Evolutionary conservation across 2,329 filamentous ascomycete species (phyloP), one percentile per base, ranked within the genome.

Genomic region (Aotearoamyces nothofagi): DNA sequence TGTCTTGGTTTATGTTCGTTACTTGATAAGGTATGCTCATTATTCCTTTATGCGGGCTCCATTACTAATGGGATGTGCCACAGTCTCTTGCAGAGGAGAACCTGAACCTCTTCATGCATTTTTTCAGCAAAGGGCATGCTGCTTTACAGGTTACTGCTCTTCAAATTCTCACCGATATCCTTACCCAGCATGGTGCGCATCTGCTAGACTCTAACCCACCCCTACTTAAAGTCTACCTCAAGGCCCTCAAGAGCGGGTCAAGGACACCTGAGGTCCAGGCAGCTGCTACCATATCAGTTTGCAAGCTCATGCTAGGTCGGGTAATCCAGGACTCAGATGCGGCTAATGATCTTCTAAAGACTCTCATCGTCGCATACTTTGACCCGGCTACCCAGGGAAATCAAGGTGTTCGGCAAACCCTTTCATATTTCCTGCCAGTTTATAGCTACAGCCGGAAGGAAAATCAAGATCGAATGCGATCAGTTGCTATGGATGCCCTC

Each of bases 391-490:
- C 80, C 4, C 66, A 70, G 1, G 63, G 67, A 15, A 94, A 94
- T 47, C 78, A 87, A 40, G 74, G 74, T 6, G 73, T 94, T 5
- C 66, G 84, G 13, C 87, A 96, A 52, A 78, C 81, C 0, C 62
- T 96, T 30, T 83, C 81, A 39, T 96, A 96, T 53, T 94, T 94
- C 63, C 60, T 96, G 19, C 87, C 87, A 0, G 86, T 94, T 0
- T 96, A 92, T 57, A 90, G 82, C 52, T 92, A 87, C 53, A 86
- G 79, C 5, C 69, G 81, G 3, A 53, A 74, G 4, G 78, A 81
- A 38, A 93, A 94, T 45, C 84, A 90, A 38, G 68, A 78, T 15
- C 65, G 83, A 17, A 84, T 96, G 78, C 70, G 73, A 5, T 57
- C 61, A 11, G 68, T 94, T 12, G 69, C 78, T 0, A 66, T 87